A percentile compares a stretch with the other conserved stretches of the same genome.
phyloP scores from a whole-genome alignment of 768 basidiomycete genomes.

The Kondoa malvinella region DNA sequence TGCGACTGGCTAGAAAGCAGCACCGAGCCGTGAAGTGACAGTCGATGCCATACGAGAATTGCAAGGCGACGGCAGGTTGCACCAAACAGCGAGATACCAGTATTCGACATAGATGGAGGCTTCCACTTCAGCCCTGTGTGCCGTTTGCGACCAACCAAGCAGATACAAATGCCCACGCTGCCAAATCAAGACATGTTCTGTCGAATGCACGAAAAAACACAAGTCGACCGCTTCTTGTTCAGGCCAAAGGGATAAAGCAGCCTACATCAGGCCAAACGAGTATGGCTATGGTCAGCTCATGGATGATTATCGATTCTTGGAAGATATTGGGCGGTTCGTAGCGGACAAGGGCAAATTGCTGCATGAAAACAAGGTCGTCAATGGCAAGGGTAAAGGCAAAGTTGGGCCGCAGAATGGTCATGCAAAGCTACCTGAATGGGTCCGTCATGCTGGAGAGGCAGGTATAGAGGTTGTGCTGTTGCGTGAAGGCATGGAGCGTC shows the following conservation, averaged over 20 bases:
- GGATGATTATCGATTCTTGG: constrained; percentile 72
- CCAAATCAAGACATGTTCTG: constrained; percentile 51
- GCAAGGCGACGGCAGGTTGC: too few relatives aligned
- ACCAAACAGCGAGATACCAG: too few relatives aligned
- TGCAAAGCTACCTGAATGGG: constrained; percentile 61
- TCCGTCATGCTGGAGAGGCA: constrained; percentile 30
- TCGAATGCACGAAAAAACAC: constrained; percentile 51
- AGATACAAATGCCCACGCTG: constrained; percentile 73
- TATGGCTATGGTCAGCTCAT: constrained; percentile 76
- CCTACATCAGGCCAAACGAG: constrained; percentile 61
- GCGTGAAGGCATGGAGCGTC: constrained; percentile 57
- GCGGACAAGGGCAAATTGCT: not conserved
- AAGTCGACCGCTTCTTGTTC: constrained; percentile 48
- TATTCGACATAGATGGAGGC: too few relatives aligned
- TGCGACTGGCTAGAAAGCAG: too few relatives aligned
- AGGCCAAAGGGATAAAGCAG: constrained; percentile 54
- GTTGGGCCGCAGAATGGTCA: constrained; percentile 34
- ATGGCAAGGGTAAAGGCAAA: not conserved
- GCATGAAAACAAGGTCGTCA: constrained; percentile 38
- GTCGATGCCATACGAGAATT: too few relatives aligned
- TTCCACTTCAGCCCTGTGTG: not conserved
- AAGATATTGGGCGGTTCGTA: constrained; percentile 48
- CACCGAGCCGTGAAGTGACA: too few relatives aligned
- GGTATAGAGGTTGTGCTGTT: constrained; percentile 39
- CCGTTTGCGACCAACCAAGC: not conserved